Evolutionary conservation across 371 early-diverging fungal genomes (phyloP).

Genomic region (Vairimorpha necatrix): DNA sequence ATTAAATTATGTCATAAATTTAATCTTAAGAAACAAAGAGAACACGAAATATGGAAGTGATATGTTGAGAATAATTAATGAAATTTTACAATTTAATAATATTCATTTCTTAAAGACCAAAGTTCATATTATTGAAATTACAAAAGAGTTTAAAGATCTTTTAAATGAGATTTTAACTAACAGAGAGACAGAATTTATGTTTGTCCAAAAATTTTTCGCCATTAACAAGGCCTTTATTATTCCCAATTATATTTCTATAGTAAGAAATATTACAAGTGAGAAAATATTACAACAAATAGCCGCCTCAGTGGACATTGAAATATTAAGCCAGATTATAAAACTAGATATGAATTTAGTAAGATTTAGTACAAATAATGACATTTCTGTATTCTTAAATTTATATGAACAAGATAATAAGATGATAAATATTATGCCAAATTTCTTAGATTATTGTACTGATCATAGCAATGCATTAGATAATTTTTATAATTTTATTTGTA

Average conservation of each 20-base stretch:
- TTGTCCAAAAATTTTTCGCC: slow-evolving; percentile 17
- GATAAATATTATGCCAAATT: slow-evolving; percentile 19
- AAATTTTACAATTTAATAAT: not conserved
- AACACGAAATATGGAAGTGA: not conserved
- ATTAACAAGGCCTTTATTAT: slow-evolving; percentile 5
- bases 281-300: not conserved
- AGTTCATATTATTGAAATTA: not conserved
- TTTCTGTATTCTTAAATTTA: slow-evolving; percentile 27
- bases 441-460: slow-evolving; percentile 32
- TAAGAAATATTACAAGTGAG: slow-evolving; percentile 7
- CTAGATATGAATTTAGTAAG: not conserved
- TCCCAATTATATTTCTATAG: slow-evolving; percentile 13
- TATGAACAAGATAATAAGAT: slow-evolving; percentile 7
- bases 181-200: not conserved
- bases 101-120: not conserved
- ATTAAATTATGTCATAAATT: not conserved
- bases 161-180: not conserved
- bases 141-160: not conserved
- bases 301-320: slow-evolving; percentile 9
- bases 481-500: not conserved
- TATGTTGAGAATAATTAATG: not conserved
- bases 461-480: not conserved
- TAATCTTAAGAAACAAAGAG: not conserved
- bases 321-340: not conserved
- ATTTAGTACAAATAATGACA: slow-evolving; percentile 29